Percentiles rank a stretch among this genome's conserved stretches.
phyloP scores from a whole-genome alignment of 805 yeast species.

The Wickerhamiella azyma region DNA sequence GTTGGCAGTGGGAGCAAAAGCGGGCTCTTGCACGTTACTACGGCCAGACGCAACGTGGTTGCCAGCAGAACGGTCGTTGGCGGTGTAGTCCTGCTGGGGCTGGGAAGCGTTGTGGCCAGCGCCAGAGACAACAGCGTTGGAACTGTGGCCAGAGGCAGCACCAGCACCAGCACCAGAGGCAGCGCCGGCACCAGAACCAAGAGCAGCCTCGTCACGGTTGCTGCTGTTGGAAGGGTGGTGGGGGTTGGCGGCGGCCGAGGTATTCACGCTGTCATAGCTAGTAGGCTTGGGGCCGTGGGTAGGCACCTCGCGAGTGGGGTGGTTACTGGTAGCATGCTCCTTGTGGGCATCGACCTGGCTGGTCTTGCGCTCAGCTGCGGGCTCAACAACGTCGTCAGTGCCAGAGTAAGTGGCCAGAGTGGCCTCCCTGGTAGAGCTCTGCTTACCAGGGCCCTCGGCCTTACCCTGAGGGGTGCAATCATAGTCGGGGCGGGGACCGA shows the following conservation, averaged over 20 bases:
- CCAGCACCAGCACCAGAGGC: slow-evolving; percentile 5
- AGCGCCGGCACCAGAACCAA: slow-evolving; percentile 1
- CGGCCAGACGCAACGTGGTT: background rate
- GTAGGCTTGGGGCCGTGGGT: background rate
- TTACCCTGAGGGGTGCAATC: slow-evolving; percentile 2
- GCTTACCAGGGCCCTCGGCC: slow-evolving; percentile 6
- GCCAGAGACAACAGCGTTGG: background rate
- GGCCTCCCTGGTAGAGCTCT: background rate
- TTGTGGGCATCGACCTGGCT: background rate
- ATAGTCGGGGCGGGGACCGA: slow-evolving; percentile 9
- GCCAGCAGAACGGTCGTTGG: background rate
- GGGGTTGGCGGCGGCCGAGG: background rate
- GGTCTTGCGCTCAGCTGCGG: background rate
- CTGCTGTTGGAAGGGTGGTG: too few species aligned
- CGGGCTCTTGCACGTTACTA: background rate
- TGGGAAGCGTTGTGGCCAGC: background rate
- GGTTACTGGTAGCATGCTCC: background rate
- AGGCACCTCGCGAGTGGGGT: background rate
- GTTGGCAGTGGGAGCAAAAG: background rate
- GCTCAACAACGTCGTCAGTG: background rate
- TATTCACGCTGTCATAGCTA: background rate
- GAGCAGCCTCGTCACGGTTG: background rate
- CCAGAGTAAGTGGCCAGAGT: slow-evolving; percentile 1
- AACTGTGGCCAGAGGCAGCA: background rate
- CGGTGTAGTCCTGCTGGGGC: background rate